phyloP scores from a whole-genome alignment of 2,329 filamentous ascomycete species.

The Biscogniauxia sp. region DNA sequence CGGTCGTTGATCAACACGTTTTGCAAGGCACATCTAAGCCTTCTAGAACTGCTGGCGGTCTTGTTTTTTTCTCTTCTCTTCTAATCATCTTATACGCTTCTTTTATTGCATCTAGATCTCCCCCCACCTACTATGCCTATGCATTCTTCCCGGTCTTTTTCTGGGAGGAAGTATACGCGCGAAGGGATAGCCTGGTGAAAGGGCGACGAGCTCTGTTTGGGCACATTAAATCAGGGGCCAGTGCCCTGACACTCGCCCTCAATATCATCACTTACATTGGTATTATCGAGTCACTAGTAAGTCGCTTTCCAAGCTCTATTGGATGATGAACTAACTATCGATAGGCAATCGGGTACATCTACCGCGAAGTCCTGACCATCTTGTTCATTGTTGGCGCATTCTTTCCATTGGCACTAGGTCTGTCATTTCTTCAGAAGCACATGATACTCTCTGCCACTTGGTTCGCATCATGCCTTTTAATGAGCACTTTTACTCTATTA shows the following conservation, averaged over 20 bases:
- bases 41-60: slow-evolving; percentile 58
- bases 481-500: slow-evolving; percentile 89
- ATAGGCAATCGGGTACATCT: slow-evolving; percentile 87
- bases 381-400: slow-evolving; percentile 73
- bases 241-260: slow-evolving; percentile 57
- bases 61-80: slow-evolving; percentile 69
- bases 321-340: slow-evolving; percentile 1
- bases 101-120: slow-evolving; percentile 76
- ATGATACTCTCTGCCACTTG: slow-evolving; percentile 64
- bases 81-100: slow-evolving; percentile 76
- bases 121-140: slow-evolving; percentile 84
- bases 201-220: slow-evolving; percentile 69
- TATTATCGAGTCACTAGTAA: slow-evolving; percentile 74
- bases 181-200: slow-evolving; percentile 64
- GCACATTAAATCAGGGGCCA: slow-evolving; percentile 60
- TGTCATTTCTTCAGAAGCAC: slow-evolving; percentile 68
- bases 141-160: slow-evolving; percentile 90
- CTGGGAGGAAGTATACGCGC: slow-evolving; percentile 92
- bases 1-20: slow-evolving; percentile 84
- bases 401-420: slow-evolving; percentile 76
- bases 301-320: slow-evolving; percentile 23
- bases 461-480: slow-evolving; percentile 72
- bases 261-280: slow-evolving; percentile 68
- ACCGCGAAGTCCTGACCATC: slow-evolving; percentile 80
- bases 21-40: slow-evolving; percentile 67